Conservation (phyloP, 2,329 filamentous ascomycete genomes). For the Fusarium gaditjirri region DNA sequence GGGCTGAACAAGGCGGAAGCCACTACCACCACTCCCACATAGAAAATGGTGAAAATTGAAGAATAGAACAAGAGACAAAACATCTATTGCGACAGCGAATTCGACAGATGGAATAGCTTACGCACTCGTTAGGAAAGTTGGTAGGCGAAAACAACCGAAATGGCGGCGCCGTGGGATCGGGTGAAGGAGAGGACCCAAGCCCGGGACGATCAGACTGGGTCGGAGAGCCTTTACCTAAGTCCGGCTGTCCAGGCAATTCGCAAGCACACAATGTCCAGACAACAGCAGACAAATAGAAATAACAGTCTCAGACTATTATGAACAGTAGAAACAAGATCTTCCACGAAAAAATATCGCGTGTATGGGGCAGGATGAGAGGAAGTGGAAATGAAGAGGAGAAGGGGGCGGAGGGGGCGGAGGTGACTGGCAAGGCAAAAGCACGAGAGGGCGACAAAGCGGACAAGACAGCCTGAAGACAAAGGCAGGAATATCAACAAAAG, state of each 20-base stretch:
- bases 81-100: background rate
- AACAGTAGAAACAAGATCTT: background rate
- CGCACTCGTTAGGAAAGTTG: slow-evolving; percentile 7
- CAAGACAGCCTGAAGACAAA: slow-evolving; percentile 35
- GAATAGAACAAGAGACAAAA: background rate
- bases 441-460: slow-evolving; percentile 21
- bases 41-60: background rate
- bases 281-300: background rate
- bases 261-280: slow-evolving; percentile 9
- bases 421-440: slow-evolving; percentile 30
- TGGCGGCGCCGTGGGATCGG: slow-evolving; percentile 34
- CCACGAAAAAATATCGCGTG: slow-evolving; percentile 7
- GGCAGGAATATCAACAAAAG: slow-evolving; percentile 27
- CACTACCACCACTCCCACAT: slow-evolving; percentile 11
- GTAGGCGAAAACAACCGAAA: slow-evolving; percentile 29
- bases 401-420: slow-evolving; percentile 21
- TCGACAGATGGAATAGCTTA: slow-evolving; percentile 4
- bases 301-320: background rate
- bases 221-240: slow-evolving; percentile 15
- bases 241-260: slow-evolving; percentile 24
- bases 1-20: slow-evolving; percentile 20
- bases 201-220: slow-evolving; percentile 23
- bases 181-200: slow-evolving; percentile 20
- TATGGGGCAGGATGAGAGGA: slow-evolving; percentile 11
- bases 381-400: slow-evolving; percentile 23